Conservation (phyloP, 2,329 filamentous ascomycete genomes). For the Neophaeococcomyces mojaviensis region DNA sequence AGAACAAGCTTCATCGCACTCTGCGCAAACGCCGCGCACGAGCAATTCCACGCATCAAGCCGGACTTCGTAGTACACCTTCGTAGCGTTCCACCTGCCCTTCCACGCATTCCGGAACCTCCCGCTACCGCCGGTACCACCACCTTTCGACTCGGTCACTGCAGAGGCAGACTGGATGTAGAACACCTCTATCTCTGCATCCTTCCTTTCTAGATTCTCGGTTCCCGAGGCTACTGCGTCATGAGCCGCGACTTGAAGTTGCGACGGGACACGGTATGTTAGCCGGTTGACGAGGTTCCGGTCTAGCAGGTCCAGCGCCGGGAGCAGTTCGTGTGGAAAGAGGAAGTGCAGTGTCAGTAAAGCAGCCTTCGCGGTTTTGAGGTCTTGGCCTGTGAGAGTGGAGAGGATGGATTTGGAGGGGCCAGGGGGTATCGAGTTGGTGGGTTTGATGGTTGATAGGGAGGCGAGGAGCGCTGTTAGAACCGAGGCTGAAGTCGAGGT, state of each 20-base stretch:
- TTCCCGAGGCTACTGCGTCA: too few species aligned
- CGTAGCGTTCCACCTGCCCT: conserved; percentile 19
- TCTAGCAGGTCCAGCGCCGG: conserved; percentile 85
- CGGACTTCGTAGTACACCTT: conserved; percentile 60
- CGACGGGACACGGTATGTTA: background rate
- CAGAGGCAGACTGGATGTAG: conserved; percentile 56
- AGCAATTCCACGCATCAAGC: conserved; percentile 75
- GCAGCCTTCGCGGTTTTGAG: conserved; percentile 28
- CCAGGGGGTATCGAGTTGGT: background rate
- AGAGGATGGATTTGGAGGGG: background rate
- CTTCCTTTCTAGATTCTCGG: too few species aligned
- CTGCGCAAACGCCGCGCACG: conserved; percentile 76
- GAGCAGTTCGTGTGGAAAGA: conserved; percentile 74
- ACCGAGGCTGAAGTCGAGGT: too few species aligned
- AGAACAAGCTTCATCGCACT: conserved; percentile 28
- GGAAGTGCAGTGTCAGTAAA: conserved; percentile 72
- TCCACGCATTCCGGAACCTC: conserved; percentile 6
- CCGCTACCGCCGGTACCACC: background rate
- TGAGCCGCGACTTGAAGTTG: too few species aligned
- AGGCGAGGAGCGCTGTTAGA: too few species aligned
- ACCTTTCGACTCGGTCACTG: conserved; percentile 23
- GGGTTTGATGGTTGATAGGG: background rate
- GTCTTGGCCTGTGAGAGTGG: conserved; percentile 1
- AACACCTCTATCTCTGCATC: conserved; percentile 38
- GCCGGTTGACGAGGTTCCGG: conserved; percentile 58